A percentile compares a stretch with the other conserved stretches of the same genome.
Evolutionary conservation across 257 asterid genomes (phyloP).

Genomic region (Cruciata laevipes): DNA sequence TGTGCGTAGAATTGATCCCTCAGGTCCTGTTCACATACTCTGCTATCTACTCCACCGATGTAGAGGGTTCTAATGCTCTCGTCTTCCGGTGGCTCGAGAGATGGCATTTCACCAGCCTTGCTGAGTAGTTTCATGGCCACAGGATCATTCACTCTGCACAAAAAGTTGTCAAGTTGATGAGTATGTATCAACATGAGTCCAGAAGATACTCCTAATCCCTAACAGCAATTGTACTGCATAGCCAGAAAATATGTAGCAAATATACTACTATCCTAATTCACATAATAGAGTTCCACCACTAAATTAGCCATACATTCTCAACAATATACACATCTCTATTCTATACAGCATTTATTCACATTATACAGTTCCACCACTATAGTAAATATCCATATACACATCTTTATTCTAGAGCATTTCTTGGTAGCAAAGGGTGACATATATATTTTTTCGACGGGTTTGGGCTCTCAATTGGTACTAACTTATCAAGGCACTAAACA

Average conservation of each 20-base stretch:
- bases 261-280: too few relatives aligned
- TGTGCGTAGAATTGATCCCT: constrained; percentile 88
- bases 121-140: constrained; percentile 85
- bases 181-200: not conserved
- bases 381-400: not conserved
- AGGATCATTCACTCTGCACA: constrained; percentile 80
- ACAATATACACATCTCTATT: too few relatives aligned
- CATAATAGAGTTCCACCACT: too few relatives aligned
- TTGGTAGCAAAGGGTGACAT: not conserved
- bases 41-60: constrained; percentile 88
- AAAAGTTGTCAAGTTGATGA: not conserved
- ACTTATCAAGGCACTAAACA: not conserved
- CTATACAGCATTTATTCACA: not conserved
- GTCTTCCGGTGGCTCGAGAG: constrained; percentile 93
- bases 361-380: not conserved
- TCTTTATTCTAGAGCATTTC: not conserved
- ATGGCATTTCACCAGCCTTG: constrained; percentile 99
- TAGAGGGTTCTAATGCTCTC: constrained; percentile 91
- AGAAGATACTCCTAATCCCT: not conserved
- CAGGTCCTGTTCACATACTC: constrained; percentile 76
- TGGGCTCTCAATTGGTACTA: not conserved
- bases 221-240: not conserved
- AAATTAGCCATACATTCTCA: too few relatives aligned
- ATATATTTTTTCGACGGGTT: not conserved
- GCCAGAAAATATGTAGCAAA: too few relatives aligned